Conservation (phyloP, 129 eudicot genomes). For the Solidago caesia region DNA sequence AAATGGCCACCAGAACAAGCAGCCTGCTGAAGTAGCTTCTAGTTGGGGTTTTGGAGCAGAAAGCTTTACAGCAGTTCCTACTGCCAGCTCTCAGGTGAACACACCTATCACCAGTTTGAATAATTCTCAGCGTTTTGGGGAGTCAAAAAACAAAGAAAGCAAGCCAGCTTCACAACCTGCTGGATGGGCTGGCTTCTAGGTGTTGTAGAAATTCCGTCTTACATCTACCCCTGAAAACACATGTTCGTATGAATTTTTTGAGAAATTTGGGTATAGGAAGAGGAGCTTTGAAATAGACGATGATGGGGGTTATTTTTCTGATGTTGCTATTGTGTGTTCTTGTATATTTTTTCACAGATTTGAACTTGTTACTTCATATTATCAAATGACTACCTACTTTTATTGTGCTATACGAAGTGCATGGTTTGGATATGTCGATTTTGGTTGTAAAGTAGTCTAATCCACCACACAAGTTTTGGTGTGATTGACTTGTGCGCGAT, state of each 20-base stretch:
- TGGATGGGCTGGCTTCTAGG: conserved; percentile 97
- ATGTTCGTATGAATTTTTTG: not conserved
- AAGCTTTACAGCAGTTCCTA: conserved; percentile 67
- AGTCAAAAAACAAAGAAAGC: conserved; percentile 52
- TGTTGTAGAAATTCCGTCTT: conserved; percentile 2
- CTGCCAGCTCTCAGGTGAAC: conserved; percentile 48
- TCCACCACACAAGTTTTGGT: not conserved
- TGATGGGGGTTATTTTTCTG: conserved; percentile 20
- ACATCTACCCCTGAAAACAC: not conserved
- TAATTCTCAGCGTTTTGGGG: conserved; percentile 50
- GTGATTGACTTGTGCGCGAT: too few relatives aligned
- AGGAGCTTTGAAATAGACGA: conserved; percentile 9
- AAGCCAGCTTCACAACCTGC: conserved; percentile 87
- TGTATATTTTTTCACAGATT: conserved; percentile 17
- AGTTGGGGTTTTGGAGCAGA: conserved; percentile 83
- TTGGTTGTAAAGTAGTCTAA: not conserved
- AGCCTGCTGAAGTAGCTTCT: conserved; percentile 36
- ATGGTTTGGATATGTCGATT: not conserved
- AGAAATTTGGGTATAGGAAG: conserved; percentile 18
- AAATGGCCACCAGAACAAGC: conserved; percentile 55
- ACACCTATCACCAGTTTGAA: conserved; percentile 34
- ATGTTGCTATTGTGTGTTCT: conserved; percentile 4
- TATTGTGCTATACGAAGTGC: not conserved
- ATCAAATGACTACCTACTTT: conserved; percentile 6
- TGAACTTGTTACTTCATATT: conserved; percentile 14